A percentile compares a stretch with the other conserved stretches of the same genome.
Evolutionary conservation across 2,329 filamentous ascomycete species (phyloP).

Genomic region (Cercospora zeina): DNA sequence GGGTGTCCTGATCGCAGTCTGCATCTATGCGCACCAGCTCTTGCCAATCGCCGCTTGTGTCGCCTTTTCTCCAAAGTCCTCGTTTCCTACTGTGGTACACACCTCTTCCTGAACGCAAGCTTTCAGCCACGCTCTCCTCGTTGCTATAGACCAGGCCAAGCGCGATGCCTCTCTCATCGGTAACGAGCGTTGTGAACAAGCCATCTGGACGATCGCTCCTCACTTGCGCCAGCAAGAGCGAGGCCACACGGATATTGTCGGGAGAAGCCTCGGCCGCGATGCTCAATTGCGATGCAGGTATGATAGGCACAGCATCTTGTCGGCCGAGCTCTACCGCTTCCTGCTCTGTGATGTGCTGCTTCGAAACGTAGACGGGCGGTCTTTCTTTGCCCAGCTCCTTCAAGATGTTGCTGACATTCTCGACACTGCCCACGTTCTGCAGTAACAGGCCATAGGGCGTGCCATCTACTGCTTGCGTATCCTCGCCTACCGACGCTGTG

Average conservation of each 20-base stretch:
- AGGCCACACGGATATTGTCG: slow-evolving; percentile 64
- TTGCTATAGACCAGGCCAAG: slow-evolving; percentile 94
- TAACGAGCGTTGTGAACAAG: slow-evolving; percentile 85
- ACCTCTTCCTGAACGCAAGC: slow-evolving; percentile 74
- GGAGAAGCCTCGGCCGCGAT: slow-evolving; percentile 61
- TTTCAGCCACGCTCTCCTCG: slow-evolving; percentile 83
- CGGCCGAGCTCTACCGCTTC: slow-evolving; percentile 47
- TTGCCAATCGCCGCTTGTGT: slow-evolving; percentile 90
- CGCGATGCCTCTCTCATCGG: slow-evolving; percentile 79
- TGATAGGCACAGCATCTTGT: slow-evolving; percentile 64
- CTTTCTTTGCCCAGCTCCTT: slow-evolving; percentile 52
- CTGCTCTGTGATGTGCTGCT: slow-evolving; percentile 45
- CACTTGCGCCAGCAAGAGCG: slow-evolving; percentile 72
- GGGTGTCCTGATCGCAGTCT: slow-evolving; percentile 91
- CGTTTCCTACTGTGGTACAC: slow-evolving; percentile 97
- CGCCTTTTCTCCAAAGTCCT: slow-evolving; percentile 94
- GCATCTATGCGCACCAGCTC: slow-evolving; percentile 79
- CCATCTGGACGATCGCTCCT: slow-evolving; percentile 80
- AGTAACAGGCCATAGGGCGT: slow-evolving; percentile 51
- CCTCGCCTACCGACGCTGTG: slow-evolving; percentile 49
- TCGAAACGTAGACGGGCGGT: slow-evolving; percentile 55
- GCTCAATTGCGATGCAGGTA: slow-evolving; percentile 70
- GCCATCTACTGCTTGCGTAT: slow-evolving; percentile 46
- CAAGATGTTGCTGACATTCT: slow-evolving; percentile 50
- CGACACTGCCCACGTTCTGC: slow-evolving; percentile 42